A percentile compares a stretch with the other conserved stretches of the same genome.
These are phyloP conservation scores for Candida sphagnicola DNA, from an alignment of 805 yeast species.

Conservation along the genomic window DNA sequence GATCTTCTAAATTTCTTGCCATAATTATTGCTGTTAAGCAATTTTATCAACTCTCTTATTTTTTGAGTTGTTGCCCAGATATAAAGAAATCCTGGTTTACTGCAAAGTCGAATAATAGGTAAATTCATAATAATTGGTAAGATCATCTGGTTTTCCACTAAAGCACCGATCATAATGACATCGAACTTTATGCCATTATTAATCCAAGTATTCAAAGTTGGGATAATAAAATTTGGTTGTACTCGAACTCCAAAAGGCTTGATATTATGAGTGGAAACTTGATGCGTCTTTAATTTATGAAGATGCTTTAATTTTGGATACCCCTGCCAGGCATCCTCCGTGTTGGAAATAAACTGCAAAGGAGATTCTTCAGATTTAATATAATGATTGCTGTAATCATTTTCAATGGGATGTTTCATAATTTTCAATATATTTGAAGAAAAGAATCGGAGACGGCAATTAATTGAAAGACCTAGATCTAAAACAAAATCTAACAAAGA, in stretches of 20 bases:
- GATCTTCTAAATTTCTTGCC: constrained; percentile 74
- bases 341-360: constrained; percentile 60
- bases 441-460: too few species aligned
- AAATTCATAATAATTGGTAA: constrained; percentile 57
- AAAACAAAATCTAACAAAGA: too few species aligned
- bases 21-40: constrained; percentile 48
- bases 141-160: constrained; percentile 69
- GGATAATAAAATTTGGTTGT: constrained; percentile 49
- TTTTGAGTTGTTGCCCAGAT: constrained; percentile 83
- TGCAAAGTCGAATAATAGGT: constrained; percentile 69
- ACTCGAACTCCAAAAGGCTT: constrained; percentile 66
- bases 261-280: constrained; percentile 49
- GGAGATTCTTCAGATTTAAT: constrained; percentile 64
- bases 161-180: constrained; percentile 87
- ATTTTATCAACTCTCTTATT: constrained; percentile 56
- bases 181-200: constrained; percentile 65
- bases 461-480: too few species aligned
- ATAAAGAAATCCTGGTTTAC: constrained; percentile 83
- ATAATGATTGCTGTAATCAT: constrained; percentile 71
- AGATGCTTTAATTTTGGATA: constrained; percentile 78
- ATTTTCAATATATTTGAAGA: too few species aligned
- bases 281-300: constrained; percentile 60
- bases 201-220: constrained; percentile 60
- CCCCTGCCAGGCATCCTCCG: constrained; percentile 66
- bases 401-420: constrained; percentile 31